Evolutionary conservation across 177 flowering plant species (phyloP).

Genomic region (Vitis hybrid): DNA sequence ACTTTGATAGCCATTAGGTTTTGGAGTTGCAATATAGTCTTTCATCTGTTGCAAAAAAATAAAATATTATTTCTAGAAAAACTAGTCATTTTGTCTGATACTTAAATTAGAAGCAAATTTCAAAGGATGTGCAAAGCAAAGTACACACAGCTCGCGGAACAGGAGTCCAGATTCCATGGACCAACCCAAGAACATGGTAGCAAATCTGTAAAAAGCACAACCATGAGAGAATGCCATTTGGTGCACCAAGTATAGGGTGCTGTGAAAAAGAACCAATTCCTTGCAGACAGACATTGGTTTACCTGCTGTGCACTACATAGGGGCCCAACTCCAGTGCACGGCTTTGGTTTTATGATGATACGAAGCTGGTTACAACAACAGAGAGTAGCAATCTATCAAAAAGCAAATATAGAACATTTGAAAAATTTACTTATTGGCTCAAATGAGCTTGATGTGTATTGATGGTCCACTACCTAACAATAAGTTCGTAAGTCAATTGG

Average conservation of each 20-base stretch:
- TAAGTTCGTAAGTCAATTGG: too few species aligned
- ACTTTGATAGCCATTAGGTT: slow-evolving; percentile 98
- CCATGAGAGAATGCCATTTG: slow-evolving; percentile 5
- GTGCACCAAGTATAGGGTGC: background rate
- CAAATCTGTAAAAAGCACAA: slow-evolving; percentile 62
- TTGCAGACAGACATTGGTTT: slow-evolving; percentile 9
- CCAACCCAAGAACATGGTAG: slow-evolving; percentile 94
- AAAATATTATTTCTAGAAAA: background rate
- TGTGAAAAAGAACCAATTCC: background rate
- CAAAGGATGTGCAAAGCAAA: slow-evolving; percentile 9
- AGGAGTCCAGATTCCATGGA: slow-evolving; percentile 97
- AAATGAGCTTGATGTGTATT: too few species aligned
- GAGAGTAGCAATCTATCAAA: background rate
- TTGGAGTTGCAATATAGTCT: slow-evolving; percentile 97
- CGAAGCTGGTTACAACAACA: slow-evolving; percentile 57
- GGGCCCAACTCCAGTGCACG: slow-evolving; percentile 73
- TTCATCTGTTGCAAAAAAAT: slow-evolving; percentile 60
- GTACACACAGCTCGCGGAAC: slow-evolving; percentile 83
- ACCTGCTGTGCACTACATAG: slow-evolving; percentile 91
- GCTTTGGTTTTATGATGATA: slow-evolving; percentile 81
- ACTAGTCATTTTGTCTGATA: background rate
- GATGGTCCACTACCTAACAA: too few species aligned
- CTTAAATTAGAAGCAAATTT: background rate
- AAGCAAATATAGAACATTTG: background rate
- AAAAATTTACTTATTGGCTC: too few species aligned